Conservation (phyloP, 306 rosid species). For the Astragalus membranaceus region DNA sequence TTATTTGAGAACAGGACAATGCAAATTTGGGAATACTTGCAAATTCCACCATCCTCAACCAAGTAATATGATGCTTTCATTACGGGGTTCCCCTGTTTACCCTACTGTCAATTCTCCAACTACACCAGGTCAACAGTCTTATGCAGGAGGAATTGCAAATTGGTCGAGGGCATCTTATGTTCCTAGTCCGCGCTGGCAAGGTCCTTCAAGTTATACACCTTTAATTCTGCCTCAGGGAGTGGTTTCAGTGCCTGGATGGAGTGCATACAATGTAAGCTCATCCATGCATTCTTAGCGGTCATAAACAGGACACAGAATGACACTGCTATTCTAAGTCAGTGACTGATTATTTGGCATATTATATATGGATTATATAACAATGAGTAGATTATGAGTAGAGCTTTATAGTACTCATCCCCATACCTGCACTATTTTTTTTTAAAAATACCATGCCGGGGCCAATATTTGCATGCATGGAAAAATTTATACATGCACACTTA, state of each 20-base stretch:
- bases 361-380: background rate
- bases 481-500: too few relatives aligned
- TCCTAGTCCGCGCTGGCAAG: conserved; percentile 92
- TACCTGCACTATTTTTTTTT: background rate
- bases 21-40: conserved; percentile 86
- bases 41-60: conserved; percentile 96
- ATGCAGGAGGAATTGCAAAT: conserved; percentile 65
- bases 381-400: background rate
- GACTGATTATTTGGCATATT: background rate
- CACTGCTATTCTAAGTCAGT: background rate
- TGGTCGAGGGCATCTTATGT: conserved; percentile 85
- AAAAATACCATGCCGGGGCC: background rate
- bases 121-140: conserved; percentile 74
- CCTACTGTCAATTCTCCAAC: conserved; percentile 79
- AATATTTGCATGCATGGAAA: background rate
- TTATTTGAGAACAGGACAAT: conserved; percentile 88
- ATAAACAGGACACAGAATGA: background rate
- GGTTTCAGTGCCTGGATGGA: conserved; percentile 89
- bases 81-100: conserved; percentile 72
- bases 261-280: conserved; percentile 67
- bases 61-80: conserved; percentile 78
- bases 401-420: background rate
- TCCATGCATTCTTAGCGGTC: conserved; percentile 4
- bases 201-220: conserved; percentile 83
- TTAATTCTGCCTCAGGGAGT: conserved; percentile 81